These are phyloP conservation scores for Pleurotus giganteus DNA, from an alignment of 768 basidiomycete genomes.

Conservation along the genomic window DNA sequence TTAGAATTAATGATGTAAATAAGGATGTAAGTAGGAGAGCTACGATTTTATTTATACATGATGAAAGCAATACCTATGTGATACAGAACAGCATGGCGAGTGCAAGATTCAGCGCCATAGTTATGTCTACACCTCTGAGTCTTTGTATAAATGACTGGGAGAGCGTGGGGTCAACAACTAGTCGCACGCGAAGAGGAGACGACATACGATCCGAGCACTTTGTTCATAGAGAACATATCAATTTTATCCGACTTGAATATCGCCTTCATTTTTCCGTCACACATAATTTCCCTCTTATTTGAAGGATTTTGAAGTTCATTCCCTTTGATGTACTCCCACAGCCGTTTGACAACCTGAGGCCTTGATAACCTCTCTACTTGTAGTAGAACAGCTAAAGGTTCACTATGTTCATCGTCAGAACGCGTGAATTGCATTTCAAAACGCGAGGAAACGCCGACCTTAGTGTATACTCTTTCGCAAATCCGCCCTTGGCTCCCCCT, in stretches of 20 bases:
- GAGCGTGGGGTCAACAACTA: neutral
- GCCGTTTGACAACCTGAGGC: constrained; percentile 85
- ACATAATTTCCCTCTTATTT: constrained; percentile 83
- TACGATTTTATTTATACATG: neutral
- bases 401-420: constrained; percentile 40
- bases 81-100: neutral
- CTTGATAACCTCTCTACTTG: constrained; percentile 70
- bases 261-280: constrained; percentile 68
- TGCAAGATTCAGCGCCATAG: no score
- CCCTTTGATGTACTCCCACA: constrained; percentile 88
- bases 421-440: constrained; percentile 13
- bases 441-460: constrained; percentile 45
- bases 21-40: neutral
- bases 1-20: neutral
- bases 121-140: neutral
- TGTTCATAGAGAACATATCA: constrained; percentile 96
- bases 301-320: constrained; percentile 81
- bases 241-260: constrained; percentile 82
- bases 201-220: constrained; percentile 74
- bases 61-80: neutral
- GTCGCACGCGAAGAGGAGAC: neutral
- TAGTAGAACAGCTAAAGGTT: constrained; percentile 70
- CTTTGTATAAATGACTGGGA: neutral
- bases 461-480: constrained; percentile 72
- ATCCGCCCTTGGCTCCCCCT: constrained; percentile 64